A percentile compares a stretch with the other conserved stretches of the same genome.
These are phyloP conservation scores for Alternaria longipes DNA, from an alignment of 2,329 filamentous ascomycete species.

Conservation along the genomic window DNA sequence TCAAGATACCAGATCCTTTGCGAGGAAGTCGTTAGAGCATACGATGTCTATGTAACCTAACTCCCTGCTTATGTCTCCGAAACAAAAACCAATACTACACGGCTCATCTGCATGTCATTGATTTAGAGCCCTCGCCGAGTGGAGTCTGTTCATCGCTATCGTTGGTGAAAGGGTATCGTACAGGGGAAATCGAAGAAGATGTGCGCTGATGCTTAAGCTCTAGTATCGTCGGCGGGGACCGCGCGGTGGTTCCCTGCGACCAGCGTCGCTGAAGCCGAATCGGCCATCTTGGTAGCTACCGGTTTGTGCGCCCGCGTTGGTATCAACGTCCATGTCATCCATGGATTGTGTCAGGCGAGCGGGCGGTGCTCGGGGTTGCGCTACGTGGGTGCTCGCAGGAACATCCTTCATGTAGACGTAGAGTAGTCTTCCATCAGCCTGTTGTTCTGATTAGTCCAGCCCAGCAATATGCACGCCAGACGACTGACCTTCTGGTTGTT, in stretches of 20 bases:
- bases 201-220: not conserved
- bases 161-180: slow-evolving; percentile 40
- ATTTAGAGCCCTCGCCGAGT: not conserved
- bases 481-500: slow-evolving; percentile 76
- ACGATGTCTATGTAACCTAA: slow-evolving; percentile 1
- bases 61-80: slow-evolving; percentile 7
- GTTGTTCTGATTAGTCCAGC: slow-evolving; percentile 39
- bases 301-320: slow-evolving; percentile 34
- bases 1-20: slow-evolving; percentile 11
- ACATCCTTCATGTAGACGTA: slow-evolving; percentile 74
- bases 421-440: slow-evolving; percentile 79
- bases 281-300: slow-evolving; percentile 56
- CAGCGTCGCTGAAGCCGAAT: slow-evolving; percentile 52
- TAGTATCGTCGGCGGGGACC: slow-evolving; percentile 48
- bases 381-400: slow-evolving; percentile 37
- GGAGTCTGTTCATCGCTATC: slow-evolving; percentile 11
- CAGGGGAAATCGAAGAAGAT: slow-evolving; percentile 22
- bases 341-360: slow-evolving; percentile 34
- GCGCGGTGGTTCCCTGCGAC: slow-evolving; percentile 39
- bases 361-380: slow-evolving; percentile 40
- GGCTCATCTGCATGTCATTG: not conserved
- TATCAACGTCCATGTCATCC: slow-evolving; percentile 57
- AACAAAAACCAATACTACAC: slow-evolving; percentile 6
- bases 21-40: not conserved
- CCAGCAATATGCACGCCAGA: not conserved